A percentile compares a stretch with the other conserved stretches of the same genome.
phyloP scores from a whole-genome alignment of 2,329 filamentous ascomycete genomes.

The Sarocladium strictum region DNA sequence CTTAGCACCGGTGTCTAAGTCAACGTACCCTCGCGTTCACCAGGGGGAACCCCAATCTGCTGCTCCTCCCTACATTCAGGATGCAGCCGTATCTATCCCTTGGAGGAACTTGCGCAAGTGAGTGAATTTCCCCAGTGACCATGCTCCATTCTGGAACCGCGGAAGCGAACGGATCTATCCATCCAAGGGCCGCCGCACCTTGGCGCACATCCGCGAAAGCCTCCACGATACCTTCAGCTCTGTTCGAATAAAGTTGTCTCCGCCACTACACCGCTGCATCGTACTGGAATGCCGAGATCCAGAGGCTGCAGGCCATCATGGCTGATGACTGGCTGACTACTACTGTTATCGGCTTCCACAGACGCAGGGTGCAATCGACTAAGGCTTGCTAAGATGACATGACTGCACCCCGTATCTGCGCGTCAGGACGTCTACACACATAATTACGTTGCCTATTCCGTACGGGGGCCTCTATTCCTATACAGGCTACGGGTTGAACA shows the following conservation, averaged over 20 bases:
- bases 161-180: not conserved
- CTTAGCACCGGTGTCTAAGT: not conserved
- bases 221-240: not conserved
- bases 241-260: not conserved
- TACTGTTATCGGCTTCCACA: too few relatives aligned
- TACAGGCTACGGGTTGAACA: too few relatives aligned
- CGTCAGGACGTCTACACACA: too few relatives aligned
- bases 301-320: too few relatives aligned
- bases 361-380: too few relatives aligned
- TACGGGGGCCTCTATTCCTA: too few relatives aligned
- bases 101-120: not conserved
- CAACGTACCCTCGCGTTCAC: not conserved
- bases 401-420: too few relatives aligned
- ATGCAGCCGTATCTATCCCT: not conserved
- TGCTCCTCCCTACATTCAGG: not conserved
- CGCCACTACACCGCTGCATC: conserved; percentile 5
- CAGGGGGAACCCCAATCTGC: not conserved
- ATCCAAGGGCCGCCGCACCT: not conserved
- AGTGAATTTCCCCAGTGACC: too few relatives aligned
- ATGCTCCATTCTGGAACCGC: not conserved
- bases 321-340: too few relatives aligned
- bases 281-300: too few relatives aligned
- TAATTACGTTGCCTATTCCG: too few relatives aligned
- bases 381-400: too few relatives aligned
- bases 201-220: not conserved